Conservation (phyloP, 2,329 filamentous ascomycete genomes). For the Ophiostoma sp. region DNA sequence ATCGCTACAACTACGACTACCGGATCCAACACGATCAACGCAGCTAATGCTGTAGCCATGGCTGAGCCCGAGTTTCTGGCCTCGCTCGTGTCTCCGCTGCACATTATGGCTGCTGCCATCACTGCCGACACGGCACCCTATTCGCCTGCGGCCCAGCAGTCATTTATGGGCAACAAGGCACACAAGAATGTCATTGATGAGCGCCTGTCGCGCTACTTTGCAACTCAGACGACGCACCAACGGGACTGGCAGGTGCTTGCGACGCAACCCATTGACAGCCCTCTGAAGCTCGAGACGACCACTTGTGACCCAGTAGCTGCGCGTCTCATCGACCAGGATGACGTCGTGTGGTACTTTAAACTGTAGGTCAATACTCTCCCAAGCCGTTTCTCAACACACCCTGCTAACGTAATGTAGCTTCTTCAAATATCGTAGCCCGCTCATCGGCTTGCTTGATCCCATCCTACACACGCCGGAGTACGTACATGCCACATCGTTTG, state of each 20-base stretch:
- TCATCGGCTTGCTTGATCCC: slow-evolving; percentile 33
- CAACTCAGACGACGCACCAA: slow-evolving; percentile 29
- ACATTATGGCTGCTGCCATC: slow-evolving; percentile 33
- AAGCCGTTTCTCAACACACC: background rate
- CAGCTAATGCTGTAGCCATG: slow-evolving; percentile 3
- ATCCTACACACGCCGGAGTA: slow-evolving; percentile 33
- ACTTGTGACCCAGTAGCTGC: slow-evolving; percentile 33
- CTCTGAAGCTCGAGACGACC: slow-evolving; percentile 31
- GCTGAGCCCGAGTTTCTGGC: slow-evolving; percentile 28
- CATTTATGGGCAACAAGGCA: slow-evolving; percentile 15
- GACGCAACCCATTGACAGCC: slow-evolving; percentile 29
- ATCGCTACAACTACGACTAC: background rate
- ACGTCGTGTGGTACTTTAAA: slow-evolving; percentile 30
- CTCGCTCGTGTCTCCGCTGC: slow-evolving; percentile 30
- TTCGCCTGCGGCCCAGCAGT: slow-evolving; percentile 22
- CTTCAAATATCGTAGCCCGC: slow-evolving; percentile 33
- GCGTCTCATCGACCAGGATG: slow-evolving; percentile 31
- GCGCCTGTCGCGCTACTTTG: slow-evolving; percentile 30
- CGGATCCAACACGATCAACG: slow-evolving; percentile 12
- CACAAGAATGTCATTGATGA: slow-evolving; percentile 28
- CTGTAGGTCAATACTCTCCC: slow-evolving; percentile 18
- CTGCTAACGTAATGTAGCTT: slow-evolving; percentile 26
- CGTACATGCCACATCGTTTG: slow-evolving; percentile 33
- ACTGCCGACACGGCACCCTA: slow-evolving; percentile 28
- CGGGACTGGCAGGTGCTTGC: slow-evolving; percentile 33